Conservation (phyloP, 2,329 filamentous ascomycete genomes). For the Colletotrichum costaricense region DNA sequence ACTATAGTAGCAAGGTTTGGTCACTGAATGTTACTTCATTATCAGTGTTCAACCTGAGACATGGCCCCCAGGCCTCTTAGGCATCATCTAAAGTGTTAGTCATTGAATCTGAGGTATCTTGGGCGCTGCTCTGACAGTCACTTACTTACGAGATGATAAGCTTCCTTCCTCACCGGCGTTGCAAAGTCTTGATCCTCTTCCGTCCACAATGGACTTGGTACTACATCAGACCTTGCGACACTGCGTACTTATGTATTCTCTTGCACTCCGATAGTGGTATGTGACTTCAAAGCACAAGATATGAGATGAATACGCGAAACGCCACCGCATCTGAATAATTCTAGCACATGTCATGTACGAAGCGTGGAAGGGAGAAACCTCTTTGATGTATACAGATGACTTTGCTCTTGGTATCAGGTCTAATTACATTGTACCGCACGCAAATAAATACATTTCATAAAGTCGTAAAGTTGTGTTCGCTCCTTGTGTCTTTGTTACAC, state of each 20-base stretch:
- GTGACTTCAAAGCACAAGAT: rapidly evolving
- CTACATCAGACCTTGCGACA: too few species aligned
- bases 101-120: neutral
- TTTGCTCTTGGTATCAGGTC: neutral
- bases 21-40: too few species aligned
- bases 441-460: neutral
- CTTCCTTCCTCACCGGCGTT: neutral
- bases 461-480: neutral
- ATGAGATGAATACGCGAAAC: too few species aligned
- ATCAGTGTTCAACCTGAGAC: neutral
- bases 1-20: too few species aligned
- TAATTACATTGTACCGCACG: neutral
- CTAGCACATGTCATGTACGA: neutral
- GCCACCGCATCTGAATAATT: neutral
- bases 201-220: rapidly evolving
- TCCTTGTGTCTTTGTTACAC: neutral
- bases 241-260: too few species aligned
- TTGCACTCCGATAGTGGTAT: too few species aligned
- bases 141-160: neutral
- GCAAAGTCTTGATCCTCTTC: rapidly evolving
- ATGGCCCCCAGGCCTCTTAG: neutral
- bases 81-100: neutral
- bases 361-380: neutral
- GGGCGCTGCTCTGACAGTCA: neutral
- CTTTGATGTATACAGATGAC: neutral